Evolutionary conservation across 495 filamentous ascomycete species (phyloP).

Genomic region (Lepidopterella palustris): DNA sequence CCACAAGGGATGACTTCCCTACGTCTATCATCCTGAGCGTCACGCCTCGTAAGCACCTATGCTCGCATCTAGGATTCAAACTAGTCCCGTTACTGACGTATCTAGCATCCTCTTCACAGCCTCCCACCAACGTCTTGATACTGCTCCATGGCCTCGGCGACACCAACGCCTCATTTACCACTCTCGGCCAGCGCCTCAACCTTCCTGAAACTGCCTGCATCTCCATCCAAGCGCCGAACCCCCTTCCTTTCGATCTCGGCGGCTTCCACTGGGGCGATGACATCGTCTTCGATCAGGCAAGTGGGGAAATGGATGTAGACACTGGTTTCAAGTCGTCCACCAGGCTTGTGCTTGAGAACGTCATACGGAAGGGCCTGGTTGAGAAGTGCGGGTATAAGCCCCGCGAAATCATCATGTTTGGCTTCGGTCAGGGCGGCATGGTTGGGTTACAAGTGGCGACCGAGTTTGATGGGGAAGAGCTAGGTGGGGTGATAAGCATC

Average conservation of each 20-base stretch:
- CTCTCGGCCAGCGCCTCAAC: constrained; percentile 63
- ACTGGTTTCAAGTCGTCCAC: constrained; percentile 61
- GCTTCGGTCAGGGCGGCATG: constrained; percentile 85
- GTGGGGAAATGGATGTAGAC: constrained; percentile 68
- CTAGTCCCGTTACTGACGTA: not conserved
- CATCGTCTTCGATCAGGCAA: constrained; percentile 55
- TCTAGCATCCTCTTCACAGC: constrained; percentile 36
- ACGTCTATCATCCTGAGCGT: constrained; percentile 42
- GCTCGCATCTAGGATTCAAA: not conserved
- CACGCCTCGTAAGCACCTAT: constrained; percentile 31
- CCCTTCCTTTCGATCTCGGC: constrained; percentile 64
- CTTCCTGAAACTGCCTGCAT: constrained; percentile 77
- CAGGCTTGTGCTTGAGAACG: constrained; percentile 44
- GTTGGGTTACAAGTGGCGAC: constrained; percentile 54
- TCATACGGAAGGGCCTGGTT: constrained; percentile 57
- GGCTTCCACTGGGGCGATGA: constrained; percentile 96
- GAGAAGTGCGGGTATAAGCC: constrained; percentile 62
- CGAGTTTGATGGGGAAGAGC: constrained; percentile 28
- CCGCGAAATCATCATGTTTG: constrained; percentile 68
- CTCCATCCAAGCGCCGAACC: constrained; percentile 64
- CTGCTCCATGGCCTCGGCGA: constrained; percentile 91
- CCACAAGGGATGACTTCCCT: constrained; percentile 47
- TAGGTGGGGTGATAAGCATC: constrained; percentile 66
- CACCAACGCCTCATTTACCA: constrained; percentile 58
- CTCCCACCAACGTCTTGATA: constrained; percentile 66